Conservation (phyloP, 441 rosid species). For the Pelargonium cotyledonis region DNA sequence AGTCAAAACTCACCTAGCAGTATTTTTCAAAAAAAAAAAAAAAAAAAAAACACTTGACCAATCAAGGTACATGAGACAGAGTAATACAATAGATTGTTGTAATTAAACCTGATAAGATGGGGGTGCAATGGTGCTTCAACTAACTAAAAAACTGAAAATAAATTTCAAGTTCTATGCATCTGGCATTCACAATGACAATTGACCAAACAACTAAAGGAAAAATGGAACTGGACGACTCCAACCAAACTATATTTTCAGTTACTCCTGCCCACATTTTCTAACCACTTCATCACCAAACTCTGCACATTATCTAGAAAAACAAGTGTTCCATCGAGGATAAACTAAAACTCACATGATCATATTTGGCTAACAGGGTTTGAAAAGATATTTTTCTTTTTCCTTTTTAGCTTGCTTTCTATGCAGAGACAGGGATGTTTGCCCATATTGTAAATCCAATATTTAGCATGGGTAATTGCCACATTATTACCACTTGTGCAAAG, state of each 20-base stretch:
- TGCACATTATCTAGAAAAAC: background rate
- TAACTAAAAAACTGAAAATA: background rate
- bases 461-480: background rate
- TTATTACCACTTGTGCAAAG: background rate
- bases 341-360: background rate
- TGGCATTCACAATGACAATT: background rate
- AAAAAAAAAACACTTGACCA: background rate
- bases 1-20: background rate
- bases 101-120: background rate
- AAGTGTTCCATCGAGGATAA: background rate
- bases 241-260: background rate
- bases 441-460: background rate
- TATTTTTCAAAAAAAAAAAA: background rate
- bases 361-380: background rate
- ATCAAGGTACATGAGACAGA: background rate
- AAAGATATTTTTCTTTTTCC: background rate
- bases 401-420: background rate
- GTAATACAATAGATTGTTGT: background rate
- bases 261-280: background rate
- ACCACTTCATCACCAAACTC: background rate
- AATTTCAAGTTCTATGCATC: background rate
- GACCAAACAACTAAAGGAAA: background rate
- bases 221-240: background rate
- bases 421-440: background rate
- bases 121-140: background rate